phyloP scores from a whole-genome alignment of 2,329 filamentous ascomycete species.

The Aspergillus eucalypticola region DNA sequence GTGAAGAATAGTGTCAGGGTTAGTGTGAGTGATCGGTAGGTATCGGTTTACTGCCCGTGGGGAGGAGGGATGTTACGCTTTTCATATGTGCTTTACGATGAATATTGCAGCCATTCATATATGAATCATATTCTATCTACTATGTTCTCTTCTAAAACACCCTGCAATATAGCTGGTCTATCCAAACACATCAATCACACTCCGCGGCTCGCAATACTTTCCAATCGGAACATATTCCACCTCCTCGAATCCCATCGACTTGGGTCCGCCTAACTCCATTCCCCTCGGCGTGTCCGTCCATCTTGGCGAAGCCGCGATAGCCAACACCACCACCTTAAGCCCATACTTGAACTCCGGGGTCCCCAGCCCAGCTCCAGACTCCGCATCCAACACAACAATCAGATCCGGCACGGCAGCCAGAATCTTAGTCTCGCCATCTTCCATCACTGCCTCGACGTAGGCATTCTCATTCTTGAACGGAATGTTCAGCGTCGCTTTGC shows the following conservation, averaged over 20 bases:
- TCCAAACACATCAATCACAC: slow-evolving; percentile 26
- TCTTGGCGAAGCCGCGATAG: slow-evolving; percentile 50
- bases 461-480: slow-evolving; percentile 35
- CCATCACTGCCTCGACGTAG: slow-evolving; percentile 20
- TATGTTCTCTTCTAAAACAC: too few species aligned
- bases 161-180: not conserved
- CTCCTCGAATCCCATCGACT: slow-evolving; percentile 23
- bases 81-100: too few species aligned
- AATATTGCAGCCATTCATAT: too few species aligned
- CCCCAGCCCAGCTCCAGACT: slow-evolving; percentile 58
- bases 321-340: slow-evolving; percentile 53
- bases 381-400: slow-evolving; percentile 57
- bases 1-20: not conserved
- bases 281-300: slow-evolving; percentile 48
- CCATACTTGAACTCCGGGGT: slow-evolving; percentile 60
- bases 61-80: not conserved
- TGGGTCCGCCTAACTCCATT: slow-evolving; percentile 44
- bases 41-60: too few species aligned
- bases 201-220: slow-evolving; percentile 23
- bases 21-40: not conserved
- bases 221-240: slow-evolving; percentile 24
- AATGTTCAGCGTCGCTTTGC: slow-evolving; percentile 16
- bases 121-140: too few species aligned
- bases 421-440: slow-evolving; percentile 29
- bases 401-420: slow-evolving; percentile 60